Percentiles rank a stretch among this genome's conserved stretches.
Evolutionary conservation across 192 early-diverging fungal genomes (phyloP).

Genomic region (Coemansia sp.): DNA sequence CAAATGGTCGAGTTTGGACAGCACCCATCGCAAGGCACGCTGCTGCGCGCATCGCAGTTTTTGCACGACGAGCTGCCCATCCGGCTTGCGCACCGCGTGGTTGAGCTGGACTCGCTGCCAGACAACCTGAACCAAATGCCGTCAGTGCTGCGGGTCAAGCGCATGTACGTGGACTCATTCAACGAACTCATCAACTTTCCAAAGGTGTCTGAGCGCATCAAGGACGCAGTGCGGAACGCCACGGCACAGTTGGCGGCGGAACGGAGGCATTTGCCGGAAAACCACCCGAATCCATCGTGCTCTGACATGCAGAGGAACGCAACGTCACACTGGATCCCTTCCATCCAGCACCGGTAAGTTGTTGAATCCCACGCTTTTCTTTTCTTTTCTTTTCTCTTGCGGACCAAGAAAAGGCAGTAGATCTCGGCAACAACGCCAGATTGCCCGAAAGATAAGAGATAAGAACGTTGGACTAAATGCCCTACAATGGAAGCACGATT

Average conservation of each 20-base stretch:
- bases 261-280: slow-evolving; percentile 37
- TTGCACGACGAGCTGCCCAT: slow-evolving; percentile 91
- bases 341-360: slow-evolving; percentile 52
- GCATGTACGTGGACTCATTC: slow-evolving; percentile 95
- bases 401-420: neutral
- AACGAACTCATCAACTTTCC: slow-evolving; percentile 56
- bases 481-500: neutral
- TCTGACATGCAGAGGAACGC: slow-evolving; percentile 18
- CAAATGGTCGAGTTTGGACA: slow-evolving; percentile 98
- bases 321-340: slow-evolving; percentile 52
- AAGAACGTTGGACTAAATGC: neutral
- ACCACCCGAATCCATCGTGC: slow-evolving; percentile 25
- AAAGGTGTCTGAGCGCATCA: slow-evolving; percentile 38
- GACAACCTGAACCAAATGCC: slow-evolving; percentile 86
- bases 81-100: slow-evolving; percentile 88
- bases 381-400: too few relatives aligned
- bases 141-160: slow-evolving; percentile 84
- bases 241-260: slow-evolving; percentile 21
- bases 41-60: slow-evolving; percentile 76
- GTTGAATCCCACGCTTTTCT: neutral
- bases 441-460: neutral
- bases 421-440: too few relatives aligned
- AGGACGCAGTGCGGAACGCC: slow-evolving; percentile 35
- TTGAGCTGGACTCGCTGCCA: slow-evolving; percentile 90
- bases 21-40: slow-evolving; percentile 69